Conservation (phyloP, 1,284 basidiomycete species). For the Pseudozyma tsukubaensis region DNA sequence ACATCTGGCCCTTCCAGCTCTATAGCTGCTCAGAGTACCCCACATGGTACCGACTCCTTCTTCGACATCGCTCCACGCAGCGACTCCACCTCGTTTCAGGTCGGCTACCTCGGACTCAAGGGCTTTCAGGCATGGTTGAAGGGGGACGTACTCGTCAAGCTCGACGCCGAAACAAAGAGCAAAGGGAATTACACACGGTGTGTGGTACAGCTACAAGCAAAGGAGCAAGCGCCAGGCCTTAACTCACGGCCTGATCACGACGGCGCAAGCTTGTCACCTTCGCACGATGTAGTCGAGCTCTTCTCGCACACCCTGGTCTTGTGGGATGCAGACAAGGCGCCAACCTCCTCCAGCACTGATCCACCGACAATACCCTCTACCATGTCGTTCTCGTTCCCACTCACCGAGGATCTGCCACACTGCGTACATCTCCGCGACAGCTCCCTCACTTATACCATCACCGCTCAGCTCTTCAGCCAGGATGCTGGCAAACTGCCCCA, state of each 20-base stretch:
- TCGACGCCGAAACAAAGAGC: constrained; percentile 39
- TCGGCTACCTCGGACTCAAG: constrained; percentile 63
- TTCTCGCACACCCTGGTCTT: constrained; percentile 50
- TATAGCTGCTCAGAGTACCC: neutral
- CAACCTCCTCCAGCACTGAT: constrained; percentile 27
- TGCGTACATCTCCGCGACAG: constrained; percentile 61
- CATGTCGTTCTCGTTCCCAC: constrained; percentile 62
- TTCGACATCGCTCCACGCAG: constrained; percentile 64
- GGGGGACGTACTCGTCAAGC: constrained; percentile 66
- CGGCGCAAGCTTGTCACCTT: neutral
- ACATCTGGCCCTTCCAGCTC: neutral
- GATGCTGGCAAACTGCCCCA: constrained; percentile 25
- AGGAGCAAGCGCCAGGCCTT: constrained; percentile 12
- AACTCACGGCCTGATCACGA: neutral
- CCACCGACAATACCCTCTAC: constrained; percentile 42
- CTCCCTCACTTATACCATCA: constrained; percentile 56
- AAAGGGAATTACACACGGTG: constrained; percentile 40
- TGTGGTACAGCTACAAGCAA: constrained; percentile 27
- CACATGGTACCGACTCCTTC: constrained; percentile 35
- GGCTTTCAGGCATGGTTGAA: constrained; percentile 60
- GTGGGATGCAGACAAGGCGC: constrained; percentile 46
- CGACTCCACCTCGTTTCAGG: constrained; percentile 66
- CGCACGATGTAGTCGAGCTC: constrained; percentile 38
- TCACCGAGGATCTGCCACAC: constrained; percentile 64
- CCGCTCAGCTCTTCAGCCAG: constrained; percentile 49